A percentile compares a stretch with the other conserved stretches of the same genome.
These are phyloP conservation scores for Sanghuangporus baumii DNA, from an alignment of 1,284 basidiomycete genomes.

Conservation along the genomic window DNA sequence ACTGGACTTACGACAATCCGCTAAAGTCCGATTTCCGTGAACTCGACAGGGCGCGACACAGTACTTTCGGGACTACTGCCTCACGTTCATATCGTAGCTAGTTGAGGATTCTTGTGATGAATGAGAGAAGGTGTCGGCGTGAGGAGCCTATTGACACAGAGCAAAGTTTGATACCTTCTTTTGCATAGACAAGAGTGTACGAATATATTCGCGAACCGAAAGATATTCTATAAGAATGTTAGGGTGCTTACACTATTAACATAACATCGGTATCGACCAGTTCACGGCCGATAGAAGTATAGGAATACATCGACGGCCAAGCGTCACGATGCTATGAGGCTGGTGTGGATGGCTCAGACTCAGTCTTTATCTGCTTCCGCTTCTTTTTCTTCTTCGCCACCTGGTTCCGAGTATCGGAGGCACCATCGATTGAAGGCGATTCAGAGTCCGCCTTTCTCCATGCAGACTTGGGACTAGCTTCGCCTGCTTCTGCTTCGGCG, in stretches of 20 bases:
- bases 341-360: not conserved
- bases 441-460: not conserved
- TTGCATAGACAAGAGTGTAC: not conserved
- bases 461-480: not conserved
- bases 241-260: not conserved
- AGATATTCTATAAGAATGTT: not conserved
- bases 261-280: not conserved
- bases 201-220: not conserved
- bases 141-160: not conserved
- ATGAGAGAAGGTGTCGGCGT: not conserved
- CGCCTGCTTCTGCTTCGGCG: not conserved
- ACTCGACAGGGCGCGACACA: not conserved
- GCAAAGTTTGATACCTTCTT: not conserved
- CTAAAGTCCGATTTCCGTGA: not conserved
- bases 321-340: not conserved
- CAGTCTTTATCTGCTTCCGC: slow-evolving; percentile 7
- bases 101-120: not conserved
- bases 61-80: not conserved
- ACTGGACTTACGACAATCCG: not conserved
- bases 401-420: not conserved
- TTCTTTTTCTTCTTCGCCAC: slow-evolving; percentile 12
- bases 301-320: not conserved
- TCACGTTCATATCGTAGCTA: not conserved
- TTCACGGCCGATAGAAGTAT: not conserved
- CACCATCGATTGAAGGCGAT: not conserved